Conservation (phyloP, 257 asterid species). For the Solanum tarapatanum region DNA sequence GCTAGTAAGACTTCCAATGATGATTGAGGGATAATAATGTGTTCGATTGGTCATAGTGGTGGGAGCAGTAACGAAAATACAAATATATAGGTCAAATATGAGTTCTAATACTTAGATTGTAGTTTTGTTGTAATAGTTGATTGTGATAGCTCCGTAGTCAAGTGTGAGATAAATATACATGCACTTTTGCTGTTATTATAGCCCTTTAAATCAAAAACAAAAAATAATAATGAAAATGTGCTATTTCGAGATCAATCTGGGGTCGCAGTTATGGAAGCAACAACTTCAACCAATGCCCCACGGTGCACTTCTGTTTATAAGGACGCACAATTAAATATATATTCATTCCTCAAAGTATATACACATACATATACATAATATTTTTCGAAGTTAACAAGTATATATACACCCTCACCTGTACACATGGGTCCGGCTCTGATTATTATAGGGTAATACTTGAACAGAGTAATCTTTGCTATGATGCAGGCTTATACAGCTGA, state of each 20-base stretch:
- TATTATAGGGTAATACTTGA: background rate
- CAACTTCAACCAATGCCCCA: background rate
- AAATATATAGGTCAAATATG: too few species aligned
- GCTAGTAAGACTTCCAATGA: background rate
- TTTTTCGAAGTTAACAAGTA: too few species aligned
- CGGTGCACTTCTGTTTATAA: background rate
- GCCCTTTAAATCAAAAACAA: background rate
- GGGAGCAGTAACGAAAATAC: rapidly evolving
- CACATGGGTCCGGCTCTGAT: too few species aligned
- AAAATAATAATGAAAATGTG: background rate
- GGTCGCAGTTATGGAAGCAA: background rate
- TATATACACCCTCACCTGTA: too few species aligned
- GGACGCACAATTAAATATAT: background rate
- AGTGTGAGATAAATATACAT: too few species aligned
- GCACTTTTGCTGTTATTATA: background rate
- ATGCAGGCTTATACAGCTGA: background rate
- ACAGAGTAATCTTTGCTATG: background rate
- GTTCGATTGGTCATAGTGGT: background rate
- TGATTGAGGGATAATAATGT: background rate
- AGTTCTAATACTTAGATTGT: too few species aligned
- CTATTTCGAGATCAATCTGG: too few species aligned
- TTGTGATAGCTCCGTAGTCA: background rate
- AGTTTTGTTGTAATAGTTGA: background rate
- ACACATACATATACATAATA: background rate
- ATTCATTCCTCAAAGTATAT: background rate